Base-by-base conservation (phyloP, 179 eudicot genomes). In the Silene noctiflora region DNA sequence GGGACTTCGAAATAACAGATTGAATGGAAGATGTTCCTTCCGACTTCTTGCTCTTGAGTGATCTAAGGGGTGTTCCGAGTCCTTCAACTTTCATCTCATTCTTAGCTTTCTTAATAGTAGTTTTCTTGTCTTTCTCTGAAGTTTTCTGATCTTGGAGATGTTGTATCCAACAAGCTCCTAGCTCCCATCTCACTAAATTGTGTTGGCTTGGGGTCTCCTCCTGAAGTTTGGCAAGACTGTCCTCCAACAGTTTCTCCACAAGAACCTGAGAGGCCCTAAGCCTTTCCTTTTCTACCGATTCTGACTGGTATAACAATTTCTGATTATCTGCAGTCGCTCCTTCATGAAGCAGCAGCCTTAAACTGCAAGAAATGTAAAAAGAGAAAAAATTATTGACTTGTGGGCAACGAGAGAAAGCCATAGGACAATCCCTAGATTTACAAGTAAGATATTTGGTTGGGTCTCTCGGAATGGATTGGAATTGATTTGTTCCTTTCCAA, bases 91-190 rank as follows among this genome's bases (percentile, higher is more conserved):
- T 93, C 90, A 87, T 89, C 78, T 91, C 98, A 68, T 89, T 91
- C 75, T 91, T 91, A 55, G 81, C 75, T 85, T 95, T 96, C 80
- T 89, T 87, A 82, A 31, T 48, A 75, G 95, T 80, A 21, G 81
- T 72, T 79, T 90, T 93, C 85, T 91, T 96, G 69, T 91, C 98
- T 74, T 96, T 96, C 67, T 91, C 97, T 62, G 91, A 48, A 79
- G 79, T 90, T 42, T 89, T 91, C 81, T 93, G 96, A 79, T 96
- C 99, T 83, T 96, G 98, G 78, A 96, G 86, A 85, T 96, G 99
- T 75, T 96, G 99, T 75, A 96, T 84, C 99, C 99, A 93, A 81
- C 99, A 93, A 67, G 98, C 98, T 80, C 99, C 99, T 65, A 96
- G 90, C 86, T 96, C 99, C 99, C 99, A 96, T 86, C 98, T 90